These are phyloP conservation scores for Eutrema japonicum DNA, from an alignment of 345 rosid species.

Conservation along the genomic window DNA sequence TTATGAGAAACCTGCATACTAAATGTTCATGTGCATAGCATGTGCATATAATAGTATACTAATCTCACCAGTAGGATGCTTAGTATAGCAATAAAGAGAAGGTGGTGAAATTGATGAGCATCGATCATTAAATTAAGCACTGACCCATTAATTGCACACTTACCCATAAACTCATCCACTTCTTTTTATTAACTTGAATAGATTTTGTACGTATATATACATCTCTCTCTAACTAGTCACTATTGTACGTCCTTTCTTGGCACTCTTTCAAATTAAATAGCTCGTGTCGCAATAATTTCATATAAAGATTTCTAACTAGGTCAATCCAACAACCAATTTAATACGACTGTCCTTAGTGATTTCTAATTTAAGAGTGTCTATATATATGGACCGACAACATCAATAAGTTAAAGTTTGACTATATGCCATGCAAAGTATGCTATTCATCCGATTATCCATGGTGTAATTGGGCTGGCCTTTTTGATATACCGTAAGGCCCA, in stretches of 20 bases:
- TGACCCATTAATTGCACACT: constrained; percentile 45
- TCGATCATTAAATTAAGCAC: constrained; percentile 45
- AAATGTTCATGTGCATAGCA: constrained; percentile 40
- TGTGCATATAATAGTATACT: constrained; percentile 40
- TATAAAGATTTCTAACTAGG: constrained; percentile 33
- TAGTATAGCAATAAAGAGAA: constrained; percentile 45
- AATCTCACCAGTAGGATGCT: constrained; percentile 44
- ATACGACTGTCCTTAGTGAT: constrained; percentile 19
- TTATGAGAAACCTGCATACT: constrained; percentile 36
- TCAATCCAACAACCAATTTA: constrained; percentile 41
- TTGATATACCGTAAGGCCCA: background rate
- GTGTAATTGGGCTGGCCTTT: background rate
- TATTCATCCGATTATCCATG: background rate
- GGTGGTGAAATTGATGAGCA: constrained; percentile 46
- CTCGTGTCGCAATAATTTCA: constrained; percentile 32
- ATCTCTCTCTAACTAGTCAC: constrained; percentile 11
- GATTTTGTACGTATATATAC: background rate
- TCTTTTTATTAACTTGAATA: constrained; percentile 14
- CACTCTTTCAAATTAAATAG: constrained; percentile 29
- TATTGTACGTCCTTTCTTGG: constrained; percentile 29
- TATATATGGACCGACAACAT: constrained; percentile 31
- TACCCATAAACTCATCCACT: constrained; percentile 42
- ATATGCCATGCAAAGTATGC: background rate
- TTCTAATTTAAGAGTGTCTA: background rate
- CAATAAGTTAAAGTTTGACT: constrained; percentile 17